Percentiles rank a stretch among this genome's conserved stretches.
Evolutionary conservation across 768 basidiomycete species (phyloP).

Genomic region (Lactarius sp.): DNA sequence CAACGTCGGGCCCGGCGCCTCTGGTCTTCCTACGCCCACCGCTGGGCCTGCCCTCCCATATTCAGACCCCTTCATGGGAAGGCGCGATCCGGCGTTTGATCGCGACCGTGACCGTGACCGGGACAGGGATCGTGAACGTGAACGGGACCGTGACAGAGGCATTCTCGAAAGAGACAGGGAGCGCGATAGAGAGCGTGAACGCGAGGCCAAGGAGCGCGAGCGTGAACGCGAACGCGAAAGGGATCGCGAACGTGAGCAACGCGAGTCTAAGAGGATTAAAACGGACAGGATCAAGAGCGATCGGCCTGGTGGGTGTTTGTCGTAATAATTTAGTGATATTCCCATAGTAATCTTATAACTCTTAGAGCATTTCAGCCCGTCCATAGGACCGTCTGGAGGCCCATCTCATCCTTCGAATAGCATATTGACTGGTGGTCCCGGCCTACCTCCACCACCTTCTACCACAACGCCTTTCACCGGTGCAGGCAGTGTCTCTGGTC

Average conservation of each 20-base stretch:
- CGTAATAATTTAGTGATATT: slow-evolving; percentile 2
- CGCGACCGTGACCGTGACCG: slow-evolving; percentile 30
- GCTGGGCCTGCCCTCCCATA: slow-evolving; percentile 29
- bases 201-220: slow-evolving; percentile 32
- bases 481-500: slow-evolving; percentile 19
- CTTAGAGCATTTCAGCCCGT: slow-evolving; percentile 25
- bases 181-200: slow-evolving; percentile 33
- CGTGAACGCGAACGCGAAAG: slow-evolving; percentile 29
- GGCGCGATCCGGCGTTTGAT: slow-evolving; percentile 29
- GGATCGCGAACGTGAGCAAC: slow-evolving; percentile 26
- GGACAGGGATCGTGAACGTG: slow-evolving; percentile 34
- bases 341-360: slow-evolving; percentile 8
- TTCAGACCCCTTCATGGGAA: slow-evolving; percentile 24
- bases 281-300: slow-evolving; percentile 26
- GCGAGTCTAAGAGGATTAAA: slow-evolving; percentile 25
- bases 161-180: slow-evolving; percentile 37
- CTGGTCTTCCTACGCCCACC: slow-evolving; percentile 26
- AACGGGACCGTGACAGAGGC: slow-evolving; percentile 32
- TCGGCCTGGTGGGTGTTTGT: slow-evolving; percentile 23
- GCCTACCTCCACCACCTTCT: slow-evolving; percentile 25
- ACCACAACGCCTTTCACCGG: slow-evolving; percentile 24
- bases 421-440: slow-evolving; percentile 24
- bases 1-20: slow-evolving; percentile 24
- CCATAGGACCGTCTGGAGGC: slow-evolving; percentile 22
- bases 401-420: slow-evolving; percentile 17